Evolutionary conservation across 2,329 filamentous ascomycete genomes (phyloP).

Genomic region (Colletotrichum liriopes): DNA sequence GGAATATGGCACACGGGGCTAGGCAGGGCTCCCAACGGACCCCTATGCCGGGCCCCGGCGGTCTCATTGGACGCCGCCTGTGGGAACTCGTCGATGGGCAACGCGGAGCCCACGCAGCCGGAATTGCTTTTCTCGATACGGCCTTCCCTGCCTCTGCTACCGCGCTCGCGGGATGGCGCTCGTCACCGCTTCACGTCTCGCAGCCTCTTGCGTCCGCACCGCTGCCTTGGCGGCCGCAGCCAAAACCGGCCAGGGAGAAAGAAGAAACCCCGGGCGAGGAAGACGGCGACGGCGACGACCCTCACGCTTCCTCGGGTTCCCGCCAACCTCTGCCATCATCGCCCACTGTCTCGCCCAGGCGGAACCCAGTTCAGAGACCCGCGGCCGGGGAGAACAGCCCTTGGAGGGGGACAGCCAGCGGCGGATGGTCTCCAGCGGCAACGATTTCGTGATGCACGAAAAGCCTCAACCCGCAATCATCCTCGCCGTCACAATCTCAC

Average conservation of each 20-base stretch:
- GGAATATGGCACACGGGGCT: background rate
- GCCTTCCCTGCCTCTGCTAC: background rate
- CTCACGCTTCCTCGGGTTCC: background rate
- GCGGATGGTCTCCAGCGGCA: background rate
- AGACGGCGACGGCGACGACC: background rate
- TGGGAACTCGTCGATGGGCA: background rate
- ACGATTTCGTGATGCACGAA: background rate
- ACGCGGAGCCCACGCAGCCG: background rate
- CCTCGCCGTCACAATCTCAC: background rate
- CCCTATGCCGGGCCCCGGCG: background rate
- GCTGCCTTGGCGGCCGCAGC: no score
- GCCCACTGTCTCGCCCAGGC: slow-evolving; percentile 4
- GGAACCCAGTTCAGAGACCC: background rate
- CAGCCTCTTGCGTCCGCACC: background rate
- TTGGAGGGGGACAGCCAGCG: background rate
- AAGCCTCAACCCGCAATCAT: background rate
- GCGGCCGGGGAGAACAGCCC: background rate
- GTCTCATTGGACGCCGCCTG: background rate
- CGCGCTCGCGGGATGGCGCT: slow-evolving; percentile 5
- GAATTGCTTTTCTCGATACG: background rate
- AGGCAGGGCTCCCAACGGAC: background rate
- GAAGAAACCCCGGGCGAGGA: background rate
- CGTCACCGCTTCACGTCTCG: slow-evolving; percentile 38
- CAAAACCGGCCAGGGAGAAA: no score
- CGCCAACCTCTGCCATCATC: no score